Evolutionary conservation across 2,329 filamentous ascomycete species (phyloP).

Genomic region (Tolypocladium tundrense): DNA sequence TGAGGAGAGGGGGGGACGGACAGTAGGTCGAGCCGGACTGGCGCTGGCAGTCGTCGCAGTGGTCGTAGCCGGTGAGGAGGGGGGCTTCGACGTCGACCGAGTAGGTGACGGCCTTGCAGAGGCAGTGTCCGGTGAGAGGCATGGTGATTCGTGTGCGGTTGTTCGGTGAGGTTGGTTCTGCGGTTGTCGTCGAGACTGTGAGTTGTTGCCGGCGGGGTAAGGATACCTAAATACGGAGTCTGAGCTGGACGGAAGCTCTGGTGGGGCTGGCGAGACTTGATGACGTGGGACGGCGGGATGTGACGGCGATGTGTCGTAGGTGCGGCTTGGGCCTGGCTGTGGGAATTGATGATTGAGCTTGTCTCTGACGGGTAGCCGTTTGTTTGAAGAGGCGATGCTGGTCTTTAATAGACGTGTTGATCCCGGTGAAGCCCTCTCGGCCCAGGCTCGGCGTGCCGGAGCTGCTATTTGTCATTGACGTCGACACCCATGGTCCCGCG

Average conservation of each 20-base stretch:
- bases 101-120: conserved; percentile 65
- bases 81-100: conserved; percentile 41
- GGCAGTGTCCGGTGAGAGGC: conserved; percentile 59
- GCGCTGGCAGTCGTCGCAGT: conserved; percentile 65
- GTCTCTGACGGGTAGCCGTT: too few relatives aligned
- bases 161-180: background rate
- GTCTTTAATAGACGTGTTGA: background rate
- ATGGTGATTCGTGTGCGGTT: conserved; percentile 25
- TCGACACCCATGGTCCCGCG: background rate
- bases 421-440: background rate
- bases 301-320: background rate
- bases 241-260: conserved; percentile 4
- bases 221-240: background rate
- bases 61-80: conserved; percentile 53
- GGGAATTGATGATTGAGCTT: too few relatives aligned
- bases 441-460: background rate
- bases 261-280: conserved; percentile 15
- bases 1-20: conserved; percentile 21
- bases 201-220: conserved; percentile 13
- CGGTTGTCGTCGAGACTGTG: too few relatives aligned
- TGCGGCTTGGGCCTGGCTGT: background rate
- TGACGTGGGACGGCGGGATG: conserved; percentile 12
- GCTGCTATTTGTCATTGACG: background rate
- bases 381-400: background rate
- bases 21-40: conserved; percentile 61